Conservation (phyloP, 768 basidiomycete species). For the Serendipita sp. region DNA sequence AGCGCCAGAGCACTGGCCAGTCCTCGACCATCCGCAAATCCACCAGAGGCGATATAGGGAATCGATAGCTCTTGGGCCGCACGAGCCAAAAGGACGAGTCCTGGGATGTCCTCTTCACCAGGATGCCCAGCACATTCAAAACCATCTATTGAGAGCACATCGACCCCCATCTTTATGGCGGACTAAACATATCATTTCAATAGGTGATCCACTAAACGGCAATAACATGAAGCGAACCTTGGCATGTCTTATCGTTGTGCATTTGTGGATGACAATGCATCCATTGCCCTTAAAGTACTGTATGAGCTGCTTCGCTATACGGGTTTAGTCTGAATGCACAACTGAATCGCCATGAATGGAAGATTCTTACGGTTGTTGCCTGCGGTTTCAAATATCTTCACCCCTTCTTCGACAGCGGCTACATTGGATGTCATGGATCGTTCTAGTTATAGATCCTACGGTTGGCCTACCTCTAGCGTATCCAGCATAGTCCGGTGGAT, state of each 20-base stretch:
- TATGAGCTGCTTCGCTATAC: slow-evolving; percentile 21
- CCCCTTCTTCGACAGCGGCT: slow-evolving; percentile 71
- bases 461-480: slow-evolving; percentile 43
- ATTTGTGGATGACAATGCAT: slow-evolving; percentile 65
- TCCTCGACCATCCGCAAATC: slow-evolving; percentile 75
- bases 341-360: neutral
- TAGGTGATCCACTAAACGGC: neutral
- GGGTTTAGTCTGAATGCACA: neutral
- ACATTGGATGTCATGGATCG: slow-evolving; percentile 13
- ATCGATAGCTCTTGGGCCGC: slow-evolving; percentile 70
- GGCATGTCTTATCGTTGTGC: slow-evolving; percentile 73
- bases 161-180: slow-evolving; percentile 67
- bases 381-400: slow-evolving; percentile 85
- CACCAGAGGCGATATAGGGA: slow-evolving; percentile 85
- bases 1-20: slow-evolving; percentile 67
- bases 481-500: slow-evolving; percentile 45
- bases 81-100: slow-evolving; percentile 70
- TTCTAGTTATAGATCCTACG: slow-evolving; percentile 42
- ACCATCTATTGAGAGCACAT: slow-evolving; percentile 77
- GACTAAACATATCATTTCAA: slow-evolving; percentile 21
- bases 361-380: slow-evolving; percentile 64
- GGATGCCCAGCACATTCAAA: slow-evolving; percentile 93
- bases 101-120: slow-evolving; percentile 87
- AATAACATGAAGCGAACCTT: slow-evolving; percentile 31
- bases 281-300: slow-evolving; percentile 23